These are phyloP conservation scores for Papiliotrema laurentii DNA, from an alignment of 1,284 basidiomycete genomes.

Conservation along the genomic window DNA sequence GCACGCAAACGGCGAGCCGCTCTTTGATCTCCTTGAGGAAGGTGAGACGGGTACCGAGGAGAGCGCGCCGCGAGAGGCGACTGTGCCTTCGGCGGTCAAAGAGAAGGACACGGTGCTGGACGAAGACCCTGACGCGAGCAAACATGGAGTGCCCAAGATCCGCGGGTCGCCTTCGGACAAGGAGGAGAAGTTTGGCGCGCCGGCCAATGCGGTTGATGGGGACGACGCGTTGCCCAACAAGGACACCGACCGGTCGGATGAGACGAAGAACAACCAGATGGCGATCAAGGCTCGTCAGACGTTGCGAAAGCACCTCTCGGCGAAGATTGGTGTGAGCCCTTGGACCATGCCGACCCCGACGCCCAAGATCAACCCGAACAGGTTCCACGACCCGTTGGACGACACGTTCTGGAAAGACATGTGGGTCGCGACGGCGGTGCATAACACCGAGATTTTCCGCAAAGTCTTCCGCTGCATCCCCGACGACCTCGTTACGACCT, in stretches of 20 bases:
- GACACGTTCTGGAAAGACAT: slow-evolving; percentile 82
- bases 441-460: slow-evolving; percentile 89
- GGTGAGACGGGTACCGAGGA: slow-evolving; percentile 8
- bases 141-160: slow-evolving; percentile 12
- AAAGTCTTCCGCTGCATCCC: slow-evolving; percentile 89
- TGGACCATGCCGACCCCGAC: slow-evolving; percentile 58
- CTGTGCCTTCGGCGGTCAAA: slow-evolving; percentile 23
- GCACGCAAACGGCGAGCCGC: slow-evolving; percentile 46
- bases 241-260: slow-evolving; percentile 44
- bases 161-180: slow-evolving; percentile 19
- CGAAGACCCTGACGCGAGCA: slow-evolving; percentile 18
- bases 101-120: slow-evolving; percentile 16
- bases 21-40: slow-evolving; percentile 38
- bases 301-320: slow-evolving; percentile 57
- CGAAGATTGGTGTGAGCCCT: slow-evolving; percentile 51
- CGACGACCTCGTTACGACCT: slow-evolving; percentile 83
- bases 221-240: slow-evolving; percentile 38
- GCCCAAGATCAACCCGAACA: slow-evolving; percentile 67
- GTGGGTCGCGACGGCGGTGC: slow-evolving; percentile 77
- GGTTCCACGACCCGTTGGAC: slow-evolving; percentile 80
- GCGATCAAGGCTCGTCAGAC: slow-evolving; percentile 54
- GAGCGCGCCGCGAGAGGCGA: slow-evolving; percentile 18
- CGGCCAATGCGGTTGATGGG: slow-evolving; percentile 56
- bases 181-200: slow-evolving; percentile 49
- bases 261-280: slow-evolving; percentile 56